Conservation (phyloP, 495 filamentous ascomycete genomes). For the Aspergillus haitiensis region DNA sequence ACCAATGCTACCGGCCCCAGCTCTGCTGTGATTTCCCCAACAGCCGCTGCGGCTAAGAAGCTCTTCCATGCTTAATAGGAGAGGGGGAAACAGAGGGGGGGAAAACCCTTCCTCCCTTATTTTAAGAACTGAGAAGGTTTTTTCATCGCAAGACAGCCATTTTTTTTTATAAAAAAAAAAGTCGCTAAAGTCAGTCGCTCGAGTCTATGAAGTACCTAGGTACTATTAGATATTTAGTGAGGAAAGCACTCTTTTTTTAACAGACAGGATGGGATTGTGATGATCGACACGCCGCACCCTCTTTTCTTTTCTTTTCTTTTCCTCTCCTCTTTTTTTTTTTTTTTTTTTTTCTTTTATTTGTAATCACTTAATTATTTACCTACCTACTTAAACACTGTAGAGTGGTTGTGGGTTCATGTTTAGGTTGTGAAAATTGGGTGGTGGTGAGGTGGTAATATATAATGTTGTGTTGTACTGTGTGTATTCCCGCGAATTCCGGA, state of each 20-base stretch:
- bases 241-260: no score
- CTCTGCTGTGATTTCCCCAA: conserved; percentile 18
- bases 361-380: background rate
- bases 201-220: no score
- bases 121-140: background rate
- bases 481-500: no score
- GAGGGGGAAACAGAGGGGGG: background rate
- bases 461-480: no score
- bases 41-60: conserved; percentile 7
- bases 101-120: background rate
- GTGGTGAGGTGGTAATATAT: background rate
- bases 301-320: no score
- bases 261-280: background rate
- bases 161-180: no score
- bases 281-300: no score
- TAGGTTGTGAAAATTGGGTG: background rate
- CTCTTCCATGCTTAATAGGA: background rate
- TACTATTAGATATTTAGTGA: no score
- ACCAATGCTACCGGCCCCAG: conserved; percentile 7
- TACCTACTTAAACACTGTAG: background rate
- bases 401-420: background rate
- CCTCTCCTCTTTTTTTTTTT: no score
- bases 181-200: no score
- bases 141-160: no score
- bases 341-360: background rate